These are phyloP conservation scores for Pichia phayaonensis DNA, from an alignment of 805 yeast genomes.

Conservation along the genomic window DNA sequence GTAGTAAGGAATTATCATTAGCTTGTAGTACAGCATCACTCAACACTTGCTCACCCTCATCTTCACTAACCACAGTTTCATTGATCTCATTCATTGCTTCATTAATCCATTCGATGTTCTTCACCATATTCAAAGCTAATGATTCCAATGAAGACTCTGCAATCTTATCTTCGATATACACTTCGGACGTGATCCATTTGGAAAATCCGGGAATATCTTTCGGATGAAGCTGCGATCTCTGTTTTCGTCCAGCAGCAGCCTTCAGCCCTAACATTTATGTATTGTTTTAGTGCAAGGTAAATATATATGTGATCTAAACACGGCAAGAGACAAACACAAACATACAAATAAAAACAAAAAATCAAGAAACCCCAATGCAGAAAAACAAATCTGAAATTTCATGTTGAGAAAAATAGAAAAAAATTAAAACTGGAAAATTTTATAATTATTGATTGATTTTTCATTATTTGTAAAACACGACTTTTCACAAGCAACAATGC, in stretches of 20 bases:
- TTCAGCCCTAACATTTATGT: conserved; percentile 26
- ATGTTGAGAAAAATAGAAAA: not conserved
- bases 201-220: conserved; percentile 25
- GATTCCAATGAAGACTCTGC: conserved; percentile 20
- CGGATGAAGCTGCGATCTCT: not conserved
- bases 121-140: conserved; percentile 19
- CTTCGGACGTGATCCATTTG: conserved; percentile 28
- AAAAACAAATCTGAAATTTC: not conserved
- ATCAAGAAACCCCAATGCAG: not conserved
- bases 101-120: conserved; percentile 25
- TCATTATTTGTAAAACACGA: too few species aligned
- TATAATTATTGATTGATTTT: not conserved
- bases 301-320: not conserved
- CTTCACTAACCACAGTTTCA: not conserved
- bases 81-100: conserved; percentile 21
- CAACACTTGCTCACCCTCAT: not conserved
- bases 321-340: not conserved
- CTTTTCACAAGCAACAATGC: not conserved
- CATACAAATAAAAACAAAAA: not conserved
- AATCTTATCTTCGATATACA: conserved; percentile 20
- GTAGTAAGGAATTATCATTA: conserved; percentile 9
- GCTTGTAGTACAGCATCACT: not conserved
- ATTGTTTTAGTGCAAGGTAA: too few species aligned
- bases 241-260: conserved; percentile 13
- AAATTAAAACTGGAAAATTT: not conserved